Conservation (phyloP, 176 grass and related monocot species). For the Bolboschoenus planiculmis region DNA sequence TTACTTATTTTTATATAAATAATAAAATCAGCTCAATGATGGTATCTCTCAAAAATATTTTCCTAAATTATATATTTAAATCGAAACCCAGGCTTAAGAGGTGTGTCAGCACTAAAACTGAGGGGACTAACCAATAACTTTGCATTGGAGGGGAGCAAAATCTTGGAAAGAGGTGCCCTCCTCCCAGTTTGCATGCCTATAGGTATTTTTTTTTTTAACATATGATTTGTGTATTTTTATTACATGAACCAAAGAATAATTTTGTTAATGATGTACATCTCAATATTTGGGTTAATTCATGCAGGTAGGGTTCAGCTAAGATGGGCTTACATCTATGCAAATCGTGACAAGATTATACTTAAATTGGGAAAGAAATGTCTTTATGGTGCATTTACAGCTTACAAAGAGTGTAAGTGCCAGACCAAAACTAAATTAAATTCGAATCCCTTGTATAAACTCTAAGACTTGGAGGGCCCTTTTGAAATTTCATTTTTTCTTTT, state of each 20-base stretch:
- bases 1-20: no score
- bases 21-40: no score
- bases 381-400: slow-evolving; percentile 28
- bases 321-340: slow-evolving; percentile 30
- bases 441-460: not conserved
- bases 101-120: slow-evolving; percentile 37
- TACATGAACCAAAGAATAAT: slow-evolving; percentile 11
- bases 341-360: slow-evolving; percentile 30
- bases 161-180: slow-evolving; percentile 19
- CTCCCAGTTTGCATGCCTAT: slow-evolving; percentile 32
- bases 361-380: slow-evolving; percentile 42
- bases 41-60: no score
- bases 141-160: slow-evolving; percentile 26
- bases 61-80: no score
- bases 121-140: slow-evolving; percentile 21
- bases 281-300: slow-evolving; percentile 6
- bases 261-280: not conserved
- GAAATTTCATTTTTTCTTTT: not conserved
- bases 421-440: not conserved
- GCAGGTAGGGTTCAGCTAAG: slow-evolving; percentile 45
- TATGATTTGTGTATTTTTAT: not conserved
- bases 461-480: not conserved
- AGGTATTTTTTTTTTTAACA: slow-evolving; percentile 29
- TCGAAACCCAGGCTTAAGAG: slow-evolving; percentile 42
- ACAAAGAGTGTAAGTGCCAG: slow-evolving; percentile 39